Base-by-base conservation (phyloP, 2,329 filamentous ascomycete species). In the Calycina marina region DNA sequence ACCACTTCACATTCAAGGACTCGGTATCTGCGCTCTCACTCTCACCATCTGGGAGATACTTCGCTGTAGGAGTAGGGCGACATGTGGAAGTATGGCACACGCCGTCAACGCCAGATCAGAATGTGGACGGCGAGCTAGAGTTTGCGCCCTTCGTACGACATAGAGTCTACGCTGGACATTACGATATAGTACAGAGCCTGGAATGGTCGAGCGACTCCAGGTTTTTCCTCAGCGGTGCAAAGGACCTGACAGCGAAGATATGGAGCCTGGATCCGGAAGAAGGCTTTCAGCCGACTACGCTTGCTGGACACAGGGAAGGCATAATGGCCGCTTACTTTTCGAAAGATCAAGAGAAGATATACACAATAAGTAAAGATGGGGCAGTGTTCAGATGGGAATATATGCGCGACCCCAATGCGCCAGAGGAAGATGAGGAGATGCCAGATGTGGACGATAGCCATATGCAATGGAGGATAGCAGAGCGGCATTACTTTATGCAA, bases 271-370 rank as follows among this genome's bases (percentile, higher is more conserved):
- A 92, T 44, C 68, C 76, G 1, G 84, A 93, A 49, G 81, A 88
- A 39, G 82, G 79, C 2, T 96, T 96, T 56, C 72, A 75, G 30
- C 85, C 88, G 1, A 98, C 90, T 2, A 83, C 86, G 11, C 61
- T 98, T 40, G 78, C 84, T 3, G 90, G 90, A 2, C 92, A 98
- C 57, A 77, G 85, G 53, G 85, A 94, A 56, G 77, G 72, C 11
- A 81, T 98, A 3, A 68, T 92, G 34, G 83, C 79, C n/a, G 86
- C 86, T n/a, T 98, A 85, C 75, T 98, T 98, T 53, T 92, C 86
- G 1, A 76, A 79, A 40, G 77, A 93, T 46, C 90, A 98, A 53
- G 92, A 98, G 58, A 83, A 73, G 30, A 93, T 98, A 33, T 98
- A 90, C 54, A 96, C 90, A 0, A 74, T 93, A 42, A 94, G 88